Conservation (phyloP, 2,329 filamentous ascomycete species). For the Nemania diffusa region DNA sequence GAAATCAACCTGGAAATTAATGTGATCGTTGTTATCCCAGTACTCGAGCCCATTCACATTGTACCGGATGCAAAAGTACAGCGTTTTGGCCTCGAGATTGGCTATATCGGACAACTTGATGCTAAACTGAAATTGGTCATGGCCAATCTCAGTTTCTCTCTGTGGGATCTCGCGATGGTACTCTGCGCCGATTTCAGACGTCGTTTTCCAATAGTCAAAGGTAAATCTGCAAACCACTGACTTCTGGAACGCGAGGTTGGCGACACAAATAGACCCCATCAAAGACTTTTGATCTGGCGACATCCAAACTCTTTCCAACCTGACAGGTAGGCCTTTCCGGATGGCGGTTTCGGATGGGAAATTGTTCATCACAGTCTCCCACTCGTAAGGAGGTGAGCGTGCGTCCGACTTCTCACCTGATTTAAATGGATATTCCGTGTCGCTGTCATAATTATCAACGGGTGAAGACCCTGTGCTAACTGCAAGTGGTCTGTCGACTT, state of each 20-base stretch:
- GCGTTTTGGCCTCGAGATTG: slow-evolving; percentile 90
- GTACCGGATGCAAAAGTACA: slow-evolving; percentile 93
- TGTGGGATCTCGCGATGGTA: slow-evolving; percentile 82
- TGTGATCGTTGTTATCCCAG: slow-evolving; percentile 91
- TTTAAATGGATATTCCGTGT: slow-evolving; percentile 88
- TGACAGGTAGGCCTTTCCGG: slow-evolving; percentile 74
- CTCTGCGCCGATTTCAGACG: slow-evolving; percentile 91
- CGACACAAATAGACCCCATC: slow-evolving; percentile 83
- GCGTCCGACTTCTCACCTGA: slow-evolving; percentile 57
- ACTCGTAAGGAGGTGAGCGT: slow-evolving; percentile 72
- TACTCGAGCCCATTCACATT: slow-evolving; percentile 83
- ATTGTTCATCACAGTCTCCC: slow-evolving; percentile 87
- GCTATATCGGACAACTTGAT: slow-evolving; percentile 92
- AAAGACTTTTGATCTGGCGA: slow-evolving; percentile 88
- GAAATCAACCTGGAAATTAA: slow-evolving; percentile 97
- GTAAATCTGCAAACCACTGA: slow-evolving; percentile 92
- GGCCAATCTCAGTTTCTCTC: slow-evolving; percentile 71
- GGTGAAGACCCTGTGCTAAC: slow-evolving; percentile 95
- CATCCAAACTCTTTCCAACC: slow-evolving; percentile 86
- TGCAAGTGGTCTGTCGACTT: slow-evolving; percentile 92
- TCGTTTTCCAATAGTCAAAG: slow-evolving; percentile 98
- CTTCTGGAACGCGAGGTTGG: slow-evolving; percentile 92
- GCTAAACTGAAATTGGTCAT: slow-evolving; percentile 92
- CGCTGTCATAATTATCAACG: slow-evolving; percentile 86
- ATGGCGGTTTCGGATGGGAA: slow-evolving; percentile 76